Evolutionary conservation across 2,329 filamentous ascomycete species (phyloP).

Genomic region (Pestalotiopsis sp.): DNA sequence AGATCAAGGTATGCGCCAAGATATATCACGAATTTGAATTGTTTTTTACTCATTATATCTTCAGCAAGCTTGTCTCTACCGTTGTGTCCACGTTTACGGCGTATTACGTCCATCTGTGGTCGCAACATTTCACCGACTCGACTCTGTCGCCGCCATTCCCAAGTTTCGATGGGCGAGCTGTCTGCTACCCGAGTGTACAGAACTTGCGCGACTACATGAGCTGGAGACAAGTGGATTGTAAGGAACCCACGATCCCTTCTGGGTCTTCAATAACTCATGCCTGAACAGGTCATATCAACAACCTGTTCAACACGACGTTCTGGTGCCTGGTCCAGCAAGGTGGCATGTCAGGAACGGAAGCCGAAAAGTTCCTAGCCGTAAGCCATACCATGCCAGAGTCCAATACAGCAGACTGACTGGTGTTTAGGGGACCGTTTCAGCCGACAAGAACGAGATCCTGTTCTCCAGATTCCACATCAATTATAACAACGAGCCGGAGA

Average conservation of each 20-base stretch:
- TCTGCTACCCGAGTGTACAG: slow-evolving; percentile 80
- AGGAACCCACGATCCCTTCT: slow-evolving; percentile 10
- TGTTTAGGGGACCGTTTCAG: slow-evolving; percentile 74
- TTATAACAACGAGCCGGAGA: slow-evolving; percentile 94
- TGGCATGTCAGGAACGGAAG: slow-evolving; percentile 74
- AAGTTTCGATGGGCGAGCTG: slow-evolving; percentile 89
- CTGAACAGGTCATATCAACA: slow-evolving; percentile 85
- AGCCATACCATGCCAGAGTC: slow-evolving; percentile 20
- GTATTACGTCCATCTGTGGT: slow-evolving; percentile 85
- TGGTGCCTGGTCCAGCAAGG: slow-evolving; percentile 85
- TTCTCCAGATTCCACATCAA: slow-evolving; percentile 90
- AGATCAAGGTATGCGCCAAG: slow-evolving; percentile 65
- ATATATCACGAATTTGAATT: not conserved
- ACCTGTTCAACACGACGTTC: slow-evolving; percentile 96
- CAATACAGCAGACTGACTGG: slow-evolving; percentile 20
- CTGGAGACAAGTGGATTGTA: slow-evolving; percentile 96
- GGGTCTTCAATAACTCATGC: not conserved
- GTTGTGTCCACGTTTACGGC: slow-evolving; percentile 92
- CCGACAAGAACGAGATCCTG: slow-evolving; percentile 95
- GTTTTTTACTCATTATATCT: not conserved
- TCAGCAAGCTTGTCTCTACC: slow-evolving; percentile 86
- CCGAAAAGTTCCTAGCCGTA: slow-evolving; percentile 79
- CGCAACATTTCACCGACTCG: slow-evolving; percentile 71
- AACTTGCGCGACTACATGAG: slow-evolving; percentile 94
- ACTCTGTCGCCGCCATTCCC: slow-evolving; percentile 76